phyloP scores from a whole-genome alignment of 208 protist species.

The Naegleria fowleri region DNA sequence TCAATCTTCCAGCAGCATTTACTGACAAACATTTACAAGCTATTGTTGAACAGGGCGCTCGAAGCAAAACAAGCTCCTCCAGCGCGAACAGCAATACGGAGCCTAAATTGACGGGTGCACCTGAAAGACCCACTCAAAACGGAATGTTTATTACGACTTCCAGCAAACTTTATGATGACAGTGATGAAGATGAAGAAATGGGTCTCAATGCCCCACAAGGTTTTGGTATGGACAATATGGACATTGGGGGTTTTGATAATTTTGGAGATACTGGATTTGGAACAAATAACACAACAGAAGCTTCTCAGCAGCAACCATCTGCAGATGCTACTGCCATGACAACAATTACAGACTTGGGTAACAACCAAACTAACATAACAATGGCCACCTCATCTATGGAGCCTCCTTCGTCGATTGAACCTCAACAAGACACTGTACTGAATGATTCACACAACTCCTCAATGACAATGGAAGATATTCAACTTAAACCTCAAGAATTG shows the following conservation, averaged over 20 bases:
- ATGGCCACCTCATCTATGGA: not conserved
- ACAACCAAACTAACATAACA: too few species aligned
- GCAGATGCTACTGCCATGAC: not conserved
- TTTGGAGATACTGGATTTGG: not conserved
- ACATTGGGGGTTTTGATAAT: not conserved
- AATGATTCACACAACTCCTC: not conserved
- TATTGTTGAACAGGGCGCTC: not conserved
- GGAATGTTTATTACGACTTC: not conserved
- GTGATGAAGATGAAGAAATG: not conserved
- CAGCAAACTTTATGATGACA: not conserved
- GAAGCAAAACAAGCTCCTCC: not conserved
- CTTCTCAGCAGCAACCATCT: not conserved
- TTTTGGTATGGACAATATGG: not conserved
- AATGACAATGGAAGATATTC: not conserved
- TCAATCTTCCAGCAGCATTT: not conserved
- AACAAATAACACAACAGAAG: not conserved
- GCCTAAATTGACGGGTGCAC: not conserved
- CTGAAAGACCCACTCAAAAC: not conserved
- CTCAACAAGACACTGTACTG: not conserved
- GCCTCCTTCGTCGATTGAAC: not conserved
- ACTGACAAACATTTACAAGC: not conserved
- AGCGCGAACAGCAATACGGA: too few species aligned
- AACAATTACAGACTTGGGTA: not conserved
- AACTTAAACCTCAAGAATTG: not conserved
- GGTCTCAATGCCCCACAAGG: not conserved